A percentile compares a stretch with the other conserved stretches of the same genome.
Conservation (phyloP, 495 filamentous ascomycete genomes). For the Tuber indicum region DNA sequence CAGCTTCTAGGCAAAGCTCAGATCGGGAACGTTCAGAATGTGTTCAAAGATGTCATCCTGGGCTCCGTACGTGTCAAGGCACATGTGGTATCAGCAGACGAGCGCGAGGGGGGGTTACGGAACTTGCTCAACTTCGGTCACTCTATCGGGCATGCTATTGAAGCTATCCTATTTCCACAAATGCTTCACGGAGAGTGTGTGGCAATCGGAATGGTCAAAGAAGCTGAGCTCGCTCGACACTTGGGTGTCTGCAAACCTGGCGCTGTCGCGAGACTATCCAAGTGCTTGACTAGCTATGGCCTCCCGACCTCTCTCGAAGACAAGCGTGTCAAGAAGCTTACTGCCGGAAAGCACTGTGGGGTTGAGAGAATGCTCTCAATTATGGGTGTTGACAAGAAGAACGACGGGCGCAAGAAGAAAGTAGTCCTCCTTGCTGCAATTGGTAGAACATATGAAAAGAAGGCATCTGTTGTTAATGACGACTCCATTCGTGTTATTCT, state of each 20-base stretch:
- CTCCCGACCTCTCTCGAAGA: slow-evolving; percentile 82
- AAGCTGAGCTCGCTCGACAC: slow-evolving; percentile 86
- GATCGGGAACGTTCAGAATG: slow-evolving; percentile 62
- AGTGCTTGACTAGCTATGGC: slow-evolving; percentile 88
- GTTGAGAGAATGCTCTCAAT: slow-evolving; percentile 80
- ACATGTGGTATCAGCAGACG: slow-evolving; percentile 84
- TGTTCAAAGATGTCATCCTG: slow-evolving; percentile 78
- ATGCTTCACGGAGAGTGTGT: slow-evolving; percentile 93
- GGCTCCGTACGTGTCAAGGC: slow-evolving; percentile 89
- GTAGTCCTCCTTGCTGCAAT: slow-evolving; percentile 91
- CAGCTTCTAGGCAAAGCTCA: slow-evolving; percentile 47
- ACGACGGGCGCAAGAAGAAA: slow-evolving; percentile 90
- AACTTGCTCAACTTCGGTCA: slow-evolving; percentile 97
- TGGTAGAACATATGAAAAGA: slow-evolving; percentile 75
- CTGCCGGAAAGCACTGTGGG: slow-evolving; percentile 83
- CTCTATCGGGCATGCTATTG: slow-evolving; percentile 94
- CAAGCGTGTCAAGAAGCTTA: slow-evolving; percentile 72
- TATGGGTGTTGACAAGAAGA: slow-evolving; percentile 99
- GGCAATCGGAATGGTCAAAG: slow-evolving; percentile 96
- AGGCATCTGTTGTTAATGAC: slow-evolving; percentile 82
- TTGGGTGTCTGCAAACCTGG: slow-evolving; percentile 79
- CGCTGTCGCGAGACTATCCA: slow-evolving; percentile 80
- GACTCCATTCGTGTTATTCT: slow-evolving; percentile 76
- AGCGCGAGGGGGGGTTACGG: slow-evolving; percentile 86
- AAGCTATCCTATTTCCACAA: slow-evolving; percentile 91